These are phyloP conservation scores for Nicotiana noctiflora DNA, from an alignment of 257 asterid species.

Conservation along the genomic window DNA sequence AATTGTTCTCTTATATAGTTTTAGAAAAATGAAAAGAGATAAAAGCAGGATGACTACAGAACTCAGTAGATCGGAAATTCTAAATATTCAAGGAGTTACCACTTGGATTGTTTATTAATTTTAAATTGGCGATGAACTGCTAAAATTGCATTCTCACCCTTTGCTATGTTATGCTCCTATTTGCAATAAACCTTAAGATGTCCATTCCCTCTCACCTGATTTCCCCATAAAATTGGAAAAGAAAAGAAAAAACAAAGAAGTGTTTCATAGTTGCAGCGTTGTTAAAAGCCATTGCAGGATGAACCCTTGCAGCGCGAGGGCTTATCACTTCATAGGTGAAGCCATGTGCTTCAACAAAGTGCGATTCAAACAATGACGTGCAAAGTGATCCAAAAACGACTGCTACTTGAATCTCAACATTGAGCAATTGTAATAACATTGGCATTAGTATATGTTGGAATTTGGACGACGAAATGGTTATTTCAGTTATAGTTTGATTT, in stretches of 20 bases:
- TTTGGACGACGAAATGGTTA: background rate
- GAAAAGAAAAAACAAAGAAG: background rate
- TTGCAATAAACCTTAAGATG: slow-evolving; percentile 3
- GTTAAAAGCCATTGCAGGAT: background rate
- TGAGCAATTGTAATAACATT: background rate
- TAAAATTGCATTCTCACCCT: background rate
- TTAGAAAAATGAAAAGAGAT: background rate
- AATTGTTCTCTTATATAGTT: background rate
- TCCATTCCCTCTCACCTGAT: background rate
- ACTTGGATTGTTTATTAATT: background rate
- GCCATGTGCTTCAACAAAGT: background rate
- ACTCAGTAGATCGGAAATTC: background rate
- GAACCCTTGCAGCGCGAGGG: background rate
- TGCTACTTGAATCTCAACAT: background rate
- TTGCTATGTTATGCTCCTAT: background rate
- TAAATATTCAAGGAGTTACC: background rate
- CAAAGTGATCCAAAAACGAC: background rate
- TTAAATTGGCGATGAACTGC: background rate
- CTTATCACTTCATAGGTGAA: background rate
- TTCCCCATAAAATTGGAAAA: background rate
- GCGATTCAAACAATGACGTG: background rate
- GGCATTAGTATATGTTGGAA: background rate
- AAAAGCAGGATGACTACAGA: background rate
- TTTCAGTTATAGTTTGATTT: no score
- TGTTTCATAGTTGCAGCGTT: background rate